Evolutionary conservation across 345 rosid species (phyloP).

Genomic region (Reutealis trisperma): DNA sequence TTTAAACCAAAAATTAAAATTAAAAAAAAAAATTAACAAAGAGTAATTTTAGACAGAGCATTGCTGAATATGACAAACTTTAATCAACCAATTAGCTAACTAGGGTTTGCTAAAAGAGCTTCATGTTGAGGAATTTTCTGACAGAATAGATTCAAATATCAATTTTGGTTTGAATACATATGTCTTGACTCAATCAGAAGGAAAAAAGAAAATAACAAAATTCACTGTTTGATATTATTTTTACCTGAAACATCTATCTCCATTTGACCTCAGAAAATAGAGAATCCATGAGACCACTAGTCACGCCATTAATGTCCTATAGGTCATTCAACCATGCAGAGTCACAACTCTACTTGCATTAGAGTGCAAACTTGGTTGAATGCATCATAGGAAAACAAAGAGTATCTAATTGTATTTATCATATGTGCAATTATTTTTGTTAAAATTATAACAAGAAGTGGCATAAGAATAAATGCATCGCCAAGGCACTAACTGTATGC

Average conservation of each 20-base stretch:
- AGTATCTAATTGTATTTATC: not conserved
- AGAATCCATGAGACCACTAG: slow-evolving; percentile 27
- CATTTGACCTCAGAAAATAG: slow-evolving; percentile 23
- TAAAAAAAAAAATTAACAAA: not conserved
- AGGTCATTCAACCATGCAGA: slow-evolving; percentile 23
- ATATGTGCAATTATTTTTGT: not conserved
- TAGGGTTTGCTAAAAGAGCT: not conserved
- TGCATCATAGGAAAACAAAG: slow-evolving; percentile 16
- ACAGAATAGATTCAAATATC: not conserved
- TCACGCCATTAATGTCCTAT: slow-evolving; percentile 17
- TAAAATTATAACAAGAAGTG: not conserved
- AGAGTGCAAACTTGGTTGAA: slow-evolving; percentile 19
- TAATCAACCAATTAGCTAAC: not conserved
- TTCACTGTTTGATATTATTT: slow-evolving; percentile 1
- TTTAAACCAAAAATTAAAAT: not conserved
- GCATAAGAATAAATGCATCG: not conserved
- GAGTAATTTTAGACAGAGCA: not conserved
- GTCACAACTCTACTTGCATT: slow-evolving; percentile 21
- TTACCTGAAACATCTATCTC: slow-evolving; percentile 19
- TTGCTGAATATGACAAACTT: not conserved
- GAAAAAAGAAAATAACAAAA: not conserved
- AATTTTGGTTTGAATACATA: not conserved
- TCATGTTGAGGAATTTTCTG: not conserved
- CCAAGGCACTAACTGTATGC: not conserved
- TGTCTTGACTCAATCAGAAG: not conserved